Percentiles rank a stretch among this genome's conserved stretches.
phyloP scores from a whole-genome alignment of 2,329 filamentous ascomycete species.

The Xylaria polymorpha region DNA sequence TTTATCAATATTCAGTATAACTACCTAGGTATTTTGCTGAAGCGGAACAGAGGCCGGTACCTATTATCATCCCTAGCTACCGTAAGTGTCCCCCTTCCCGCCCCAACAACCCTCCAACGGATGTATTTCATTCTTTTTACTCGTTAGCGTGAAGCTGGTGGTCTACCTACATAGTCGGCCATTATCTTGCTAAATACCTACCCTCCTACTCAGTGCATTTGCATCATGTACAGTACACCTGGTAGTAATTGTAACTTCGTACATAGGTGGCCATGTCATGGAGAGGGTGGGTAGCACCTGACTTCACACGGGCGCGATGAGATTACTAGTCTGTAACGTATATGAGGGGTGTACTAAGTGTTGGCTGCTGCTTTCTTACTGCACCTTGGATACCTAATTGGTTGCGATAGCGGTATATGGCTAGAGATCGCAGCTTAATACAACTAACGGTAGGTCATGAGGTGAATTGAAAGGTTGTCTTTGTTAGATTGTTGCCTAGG shows the following conservation, averaged over 20 bases:
- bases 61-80: too few relatives aligned
- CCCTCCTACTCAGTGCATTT: not conserved
- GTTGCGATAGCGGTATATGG: not conserved
- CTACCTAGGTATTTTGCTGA: too few relatives aligned
- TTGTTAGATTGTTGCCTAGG: too few relatives aligned
- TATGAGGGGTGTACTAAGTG: not conserved
- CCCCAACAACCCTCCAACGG: too few relatives aligned
- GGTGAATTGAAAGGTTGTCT: not conserved
- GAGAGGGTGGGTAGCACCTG: slow-evolving; percentile 3
- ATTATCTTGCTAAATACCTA: too few relatives aligned
- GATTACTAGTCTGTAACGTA: slow-evolving; percentile 13
- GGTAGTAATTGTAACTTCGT: not conserved
- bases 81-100: too few relatives aligned
- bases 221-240: not conserved
- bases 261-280: not conserved
- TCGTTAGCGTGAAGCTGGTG: too few relatives aligned
- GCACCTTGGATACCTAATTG: not conserved
- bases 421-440: not conserved
- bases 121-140: too few relatives aligned
- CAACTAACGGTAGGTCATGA: too few relatives aligned
- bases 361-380: not conserved
- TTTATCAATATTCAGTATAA: not conserved
- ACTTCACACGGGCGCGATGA: not conserved
- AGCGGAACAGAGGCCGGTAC: too few relatives aligned
- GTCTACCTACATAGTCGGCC: too few relatives aligned